Base-by-base conservation (phyloP, 1,284 basidiomycete genomes). In the Meripilus lineatus region DNA sequence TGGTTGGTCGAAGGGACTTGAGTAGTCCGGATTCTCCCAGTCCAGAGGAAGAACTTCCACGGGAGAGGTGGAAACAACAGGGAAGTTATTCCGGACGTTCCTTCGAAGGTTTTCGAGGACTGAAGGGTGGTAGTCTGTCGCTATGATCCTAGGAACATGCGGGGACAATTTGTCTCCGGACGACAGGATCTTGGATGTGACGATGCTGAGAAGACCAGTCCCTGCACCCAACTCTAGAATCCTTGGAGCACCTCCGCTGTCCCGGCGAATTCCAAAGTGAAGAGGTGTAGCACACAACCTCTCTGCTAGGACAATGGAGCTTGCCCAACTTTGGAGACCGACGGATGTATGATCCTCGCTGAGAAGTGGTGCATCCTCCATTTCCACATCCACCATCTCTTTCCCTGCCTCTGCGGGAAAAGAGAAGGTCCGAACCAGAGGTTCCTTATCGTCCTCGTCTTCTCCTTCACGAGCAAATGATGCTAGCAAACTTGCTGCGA, bases 311-410 rank as follows among this genome's bases (percentile, higher is more conserved):
- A 90, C 65, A 54, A 92, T 89, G 3, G 85, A 79, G 50, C 81
- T 83, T 3, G 83, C 89, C 90, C 91, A 93, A 51, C 88, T 93
- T 63, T 94, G 91, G 28, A 93, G 70, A 2, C 92, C 90, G 36
- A 93, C 89, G 11, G 77, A 79, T 8, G 88, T 85, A 60, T 93
- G 87, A 60, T 93, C 89, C 17, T 72, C 67, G 26, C 63, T 69
- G 5, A 75, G 70, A 35, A 92, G 71, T 1, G 87, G 79, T 3
- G 82, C 89, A 56, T 93, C 90, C 59, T 89, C 88, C 23, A 93
- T 69, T 52, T 84, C 75, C 36, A 92, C 73, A 1, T 58, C 56
- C 20, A 82, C 53, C 11, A 3, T 23, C 20, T 39, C 33, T 18
- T 30, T 30, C 7, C 13, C 30, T 11, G 8, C 5, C 11, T 15